Evolutionary conservation across 2,329 filamentous ascomycete genomes (phyloP), one percentile per base, ranked within the genome.

Genomic region (Ophiostoma ips): DNA sequence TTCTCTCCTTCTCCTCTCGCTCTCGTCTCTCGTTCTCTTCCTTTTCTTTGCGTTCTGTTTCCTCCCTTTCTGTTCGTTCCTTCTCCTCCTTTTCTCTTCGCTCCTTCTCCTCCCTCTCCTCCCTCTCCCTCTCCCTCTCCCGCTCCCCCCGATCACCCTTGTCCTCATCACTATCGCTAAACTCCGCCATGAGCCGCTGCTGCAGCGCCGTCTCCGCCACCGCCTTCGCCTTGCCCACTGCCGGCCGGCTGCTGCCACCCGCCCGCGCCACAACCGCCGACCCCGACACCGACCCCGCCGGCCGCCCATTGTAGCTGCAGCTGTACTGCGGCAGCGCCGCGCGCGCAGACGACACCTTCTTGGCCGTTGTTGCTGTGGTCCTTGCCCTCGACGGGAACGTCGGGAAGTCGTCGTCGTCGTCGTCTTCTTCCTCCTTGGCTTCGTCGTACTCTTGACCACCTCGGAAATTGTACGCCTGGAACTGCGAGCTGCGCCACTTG

Each of bases 401-500:
- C 15, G 40, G 40, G 30, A 41, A 30, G 41, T 40, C 34, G 41
- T 38, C 50, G 5, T 49, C 46, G 7, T 41, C 34, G 5, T 46
- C 34, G 7, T 28, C n/a, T n/a, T 49, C 47, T 3, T 30, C 21
- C 15, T 52, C 35, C 11, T 38, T 24, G 13, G 18, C 16, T 2
- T 13, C 11, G 2, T 50, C 52, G n/a, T 21, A 12, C 2, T 31
- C 45, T 3, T 19, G 21, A 1, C 46, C 49, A 13, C 18, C 31
- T 3, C 35, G 46, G 35, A 57, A 57, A 30, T 37, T 51, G 41
- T 57, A 56, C 5, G 54, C 49, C 40, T 56, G 54, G 15, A 48
- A 53, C 28, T 57, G 55, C 13, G 55, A 53, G 31, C 50, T 53
- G 35, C 55, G 21, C 46, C 53, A 50, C 36, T 50, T 52, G 12